Conservation (phyloP, 1,284 basidiomycete genomes). For the Malassezia sp. region DNA sequence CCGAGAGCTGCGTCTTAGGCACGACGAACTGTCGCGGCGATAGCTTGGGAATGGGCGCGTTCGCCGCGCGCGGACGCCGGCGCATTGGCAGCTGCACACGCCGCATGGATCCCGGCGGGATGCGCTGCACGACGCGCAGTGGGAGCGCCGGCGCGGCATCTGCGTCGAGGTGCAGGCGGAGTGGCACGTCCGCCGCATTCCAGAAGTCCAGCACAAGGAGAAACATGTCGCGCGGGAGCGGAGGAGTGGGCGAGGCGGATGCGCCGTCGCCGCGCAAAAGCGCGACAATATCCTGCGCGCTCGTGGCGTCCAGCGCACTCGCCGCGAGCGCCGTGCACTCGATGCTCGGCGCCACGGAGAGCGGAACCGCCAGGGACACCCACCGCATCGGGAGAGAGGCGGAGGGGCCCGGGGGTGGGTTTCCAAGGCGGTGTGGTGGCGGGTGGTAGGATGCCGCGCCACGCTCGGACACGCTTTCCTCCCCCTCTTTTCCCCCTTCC, state of each 20-base stretch:
- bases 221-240: constrained; percentile 55
- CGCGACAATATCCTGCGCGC: constrained; percentile 28
- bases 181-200: constrained; percentile 73
- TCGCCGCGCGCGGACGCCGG: constrained; percentile 56
- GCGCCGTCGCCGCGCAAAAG: no score
- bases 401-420: constrained; percentile 44
- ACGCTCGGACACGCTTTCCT: no score
- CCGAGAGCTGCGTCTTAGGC: constrained; percentile 58
- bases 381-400: background rate
- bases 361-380: constrained; percentile 59
- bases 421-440: no score
- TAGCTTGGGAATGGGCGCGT: constrained; percentile 65
- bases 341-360: constrained; percentile 85
- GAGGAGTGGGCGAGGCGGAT: constrained; percentile 48
- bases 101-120: constrained; percentile 3
- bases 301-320: constrained; percentile 12
- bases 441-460: no score
- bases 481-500: no score
- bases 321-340: constrained; percentile 53
- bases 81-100: constrained; percentile 70
- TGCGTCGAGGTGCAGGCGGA: constrained; percentile 64
- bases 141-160: constrained; percentile 49
- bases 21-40: constrained; percentile 79
- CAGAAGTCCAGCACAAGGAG: constrained; percentile 72
- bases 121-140: constrained; percentile 48